Conservation (phyloP, 2,329 filamentous ascomycete species). For the Apiospora arundinis region DNA sequence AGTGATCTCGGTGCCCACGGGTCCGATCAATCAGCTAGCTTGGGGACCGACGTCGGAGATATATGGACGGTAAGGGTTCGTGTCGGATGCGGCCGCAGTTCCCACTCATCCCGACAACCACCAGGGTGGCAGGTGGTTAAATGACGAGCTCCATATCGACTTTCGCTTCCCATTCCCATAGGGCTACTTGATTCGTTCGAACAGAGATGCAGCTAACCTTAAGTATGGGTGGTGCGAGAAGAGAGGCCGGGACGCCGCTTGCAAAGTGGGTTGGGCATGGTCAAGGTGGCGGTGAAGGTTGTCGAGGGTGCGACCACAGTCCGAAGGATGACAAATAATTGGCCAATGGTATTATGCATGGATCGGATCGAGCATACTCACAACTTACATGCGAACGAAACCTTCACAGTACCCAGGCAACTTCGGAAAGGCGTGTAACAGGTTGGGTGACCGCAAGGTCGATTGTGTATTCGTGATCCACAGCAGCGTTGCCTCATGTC, state of each 20-base stretch:
- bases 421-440: background rate
- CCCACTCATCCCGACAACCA: background rate
- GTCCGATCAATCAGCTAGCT: background rate
- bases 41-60: background rate
- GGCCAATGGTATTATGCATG: background rate
- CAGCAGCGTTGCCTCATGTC: conserved; percentile 18
- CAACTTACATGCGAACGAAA: background rate
- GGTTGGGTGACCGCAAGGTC: background rate
- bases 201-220: background rate
- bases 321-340: too few relatives aligned
- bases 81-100: background rate
- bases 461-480: conserved; percentile 18
- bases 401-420: background rate
- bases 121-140: background rate
- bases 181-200: background rate
- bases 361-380: background rate
- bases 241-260: background rate
- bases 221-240: background rate
- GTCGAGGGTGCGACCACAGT: background rate
- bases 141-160: background rate
- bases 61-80: background rate
- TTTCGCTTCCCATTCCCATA: background rate
- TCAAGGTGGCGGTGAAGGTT: background rate
- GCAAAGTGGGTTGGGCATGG: background rate
- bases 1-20: background rate